Evolutionary conservation across 371 early-diverging fungal species (phyloP), one percentile per base, ranked within the genome.

Genomic region (Saksenaea vasiformis): DNA sequence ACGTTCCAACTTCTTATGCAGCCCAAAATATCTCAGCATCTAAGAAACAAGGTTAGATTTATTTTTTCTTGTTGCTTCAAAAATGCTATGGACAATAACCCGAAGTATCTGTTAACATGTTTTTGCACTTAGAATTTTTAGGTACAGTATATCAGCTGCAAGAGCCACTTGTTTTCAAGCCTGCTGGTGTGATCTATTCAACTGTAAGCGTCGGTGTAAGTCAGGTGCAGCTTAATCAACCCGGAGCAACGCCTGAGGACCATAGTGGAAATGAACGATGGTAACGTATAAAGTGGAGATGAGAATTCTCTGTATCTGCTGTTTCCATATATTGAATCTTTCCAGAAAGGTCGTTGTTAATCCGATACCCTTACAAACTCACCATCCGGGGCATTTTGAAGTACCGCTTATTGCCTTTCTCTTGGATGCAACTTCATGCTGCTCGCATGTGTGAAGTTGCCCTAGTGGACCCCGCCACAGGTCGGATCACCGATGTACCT

Each of bases 351-450:
- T 75, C 79, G 9, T 67, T 71, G 31, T 55, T 89, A 31, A 70
- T 87, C 55, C 76, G 82, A 36, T 79, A 85, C 41, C 87, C 86
- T 22, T 89, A 85, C 70, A 86, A 87, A 56, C 63, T 89, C 58
- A 89, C 87, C 0, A 66, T 89, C 1, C 82, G 90, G 57, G 90
- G 90, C 9, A 79, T 86, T 5, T 69, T 89, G 26, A 82, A 84
- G 61, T 89, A 89, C 60, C 80, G 76, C 5, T 39, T 80, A 36
- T 61, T 78, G 22, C 75, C 82, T n/a, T 63, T 69, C 22, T 56
- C 67, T 1, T 66, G 65, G 41, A 41, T 54, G 15, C 64, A 65
- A 37, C 53, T 68, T 0, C 66, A 76, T 57, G 68, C 77, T 1
- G 75, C 72, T 28, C 70, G 78, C 31, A 71, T 84, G 1, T 84